Conservation (phyloP, 1,284 basidiomycete genomes). For the Sutorius eximius region DNA sequence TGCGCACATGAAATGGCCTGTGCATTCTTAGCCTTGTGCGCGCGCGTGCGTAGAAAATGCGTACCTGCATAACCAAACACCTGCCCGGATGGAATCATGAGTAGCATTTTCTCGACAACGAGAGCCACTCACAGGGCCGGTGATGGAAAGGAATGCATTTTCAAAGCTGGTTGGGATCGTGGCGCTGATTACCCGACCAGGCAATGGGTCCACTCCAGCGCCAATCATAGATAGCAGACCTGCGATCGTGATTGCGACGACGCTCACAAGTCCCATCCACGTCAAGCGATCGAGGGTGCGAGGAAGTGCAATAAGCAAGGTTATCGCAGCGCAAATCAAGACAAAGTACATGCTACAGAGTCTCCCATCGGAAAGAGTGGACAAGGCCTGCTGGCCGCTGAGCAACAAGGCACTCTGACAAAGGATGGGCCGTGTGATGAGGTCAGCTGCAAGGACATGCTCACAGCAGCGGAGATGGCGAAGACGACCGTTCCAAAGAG, state of each 20-base stretch:
- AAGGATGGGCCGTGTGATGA: neutral
- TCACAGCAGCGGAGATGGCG: neutral
- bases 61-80: neutral
- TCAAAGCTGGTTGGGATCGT: neutral
- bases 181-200: conserved; percentile 37
- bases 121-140: neutral
- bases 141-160: neutral
- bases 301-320: neutral
- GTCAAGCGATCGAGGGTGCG: neutral
- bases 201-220: conserved; percentile 47
- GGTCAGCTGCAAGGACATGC: neutral
- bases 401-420: neutral
- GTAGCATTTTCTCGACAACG: neutral
- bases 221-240: conserved; percentile 44
- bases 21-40: neutral
- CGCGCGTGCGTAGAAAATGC: neutral
- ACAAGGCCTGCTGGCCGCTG: neutral
- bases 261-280: neutral
- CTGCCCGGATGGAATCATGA: neutral
- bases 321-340: neutral
- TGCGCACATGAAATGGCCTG: neutral
- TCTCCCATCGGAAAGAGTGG: neutral
- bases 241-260: neutral
- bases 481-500: neutral
- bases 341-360: neutral